Evolutionary conservation across 176 grass and related monocot species (phyloP).

Genomic region (Pontederia paniculata): DNA sequence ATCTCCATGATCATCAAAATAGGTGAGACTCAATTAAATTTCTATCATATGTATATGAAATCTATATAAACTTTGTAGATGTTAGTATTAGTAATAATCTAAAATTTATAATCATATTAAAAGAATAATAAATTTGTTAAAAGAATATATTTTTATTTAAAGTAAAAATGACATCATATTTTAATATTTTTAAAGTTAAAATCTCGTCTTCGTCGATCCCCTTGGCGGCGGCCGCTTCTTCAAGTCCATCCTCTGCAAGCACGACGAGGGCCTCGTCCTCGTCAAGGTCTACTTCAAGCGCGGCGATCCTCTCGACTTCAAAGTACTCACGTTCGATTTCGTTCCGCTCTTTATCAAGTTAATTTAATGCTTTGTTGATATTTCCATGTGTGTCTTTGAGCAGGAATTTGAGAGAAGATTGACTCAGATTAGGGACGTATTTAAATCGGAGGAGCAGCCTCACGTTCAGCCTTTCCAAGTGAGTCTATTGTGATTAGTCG

Average conservation of each 20-base stretch:
- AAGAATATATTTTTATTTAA: too few species aligned
- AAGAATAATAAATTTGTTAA: too few species aligned
- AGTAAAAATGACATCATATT: too few species aligned
- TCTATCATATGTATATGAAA: too few species aligned
- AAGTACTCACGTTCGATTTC: conserved; percentile 21
- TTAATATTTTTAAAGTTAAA: too few species aligned
- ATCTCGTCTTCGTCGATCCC: conserved; percentile 79
- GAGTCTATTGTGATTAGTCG: conserved; percentile 8
- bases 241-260: conserved; percentile 94
- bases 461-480: conserved; percentile 98
- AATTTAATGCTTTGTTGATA: neutral
- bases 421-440: conserved; percentile 58
- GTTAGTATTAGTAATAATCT: too few species aligned
- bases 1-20: too few species aligned
- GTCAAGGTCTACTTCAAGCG: conserved; percentile 99
- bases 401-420: conserved; percentile 91
- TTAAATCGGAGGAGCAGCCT: conserved; percentile 65
- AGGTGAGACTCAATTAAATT: too few species aligned
- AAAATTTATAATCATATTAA: too few species aligned
- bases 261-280: conserved; percentile 86
- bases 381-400: conserved; percentile 3
- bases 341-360: neutral
- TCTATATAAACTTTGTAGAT: too few species aligned
- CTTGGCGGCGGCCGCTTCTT: conserved; percentile 78
- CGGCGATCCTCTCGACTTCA: conserved; percentile 82